A percentile compares a stretch with the other conserved stretches of the same genome.
Evolutionary conservation across 106 monocot species (phyloP).

Genomic region (Phalaenopsis equestris): DNA sequence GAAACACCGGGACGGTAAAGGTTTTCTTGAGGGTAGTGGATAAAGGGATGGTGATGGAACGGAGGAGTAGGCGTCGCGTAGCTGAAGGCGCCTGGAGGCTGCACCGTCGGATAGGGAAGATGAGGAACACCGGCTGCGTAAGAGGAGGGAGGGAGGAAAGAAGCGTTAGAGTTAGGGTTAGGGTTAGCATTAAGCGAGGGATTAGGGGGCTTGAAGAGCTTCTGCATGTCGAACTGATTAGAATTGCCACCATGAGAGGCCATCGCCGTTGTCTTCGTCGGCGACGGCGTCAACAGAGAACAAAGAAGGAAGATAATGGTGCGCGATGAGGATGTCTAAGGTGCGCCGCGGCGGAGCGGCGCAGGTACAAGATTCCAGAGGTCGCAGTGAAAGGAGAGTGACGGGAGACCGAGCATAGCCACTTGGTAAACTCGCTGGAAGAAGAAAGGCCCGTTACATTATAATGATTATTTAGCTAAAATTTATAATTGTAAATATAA

Average conservation of each 20-base stretch:
- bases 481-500: too few species aligned
- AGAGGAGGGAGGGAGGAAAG: conserved; percentile 10
- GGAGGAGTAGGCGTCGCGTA: conserved; percentile 15
- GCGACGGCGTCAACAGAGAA: too few species aligned
- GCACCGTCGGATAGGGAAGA: conserved; percentile 4
- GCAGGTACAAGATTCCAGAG: not conserved
- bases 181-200: conserved; percentile 15
- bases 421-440: not conserved
- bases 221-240: conserved; percentile 17
- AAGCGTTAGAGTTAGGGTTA: conserved; percentile 12
- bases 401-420: not conserved
- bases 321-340: not conserved
- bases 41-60: conserved; percentile 3
- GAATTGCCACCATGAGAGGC: conserved; percentile 54
- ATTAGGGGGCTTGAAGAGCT: conserved; percentile 16
- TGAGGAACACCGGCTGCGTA: not conserved
- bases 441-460: not conserved
- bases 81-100: conserved; percentile 5
- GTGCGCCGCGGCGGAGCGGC: not conserved
- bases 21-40: conserved; percentile 18
- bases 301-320: not conserved
- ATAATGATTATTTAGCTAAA: too few species aligned
- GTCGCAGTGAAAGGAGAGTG: not conserved
- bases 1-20: conserved; percentile 14
- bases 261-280: conserved; percentile 22